Base-by-base conservation (phyloP, 805 yeast genomes). In the Huiozyma naganishii region DNA sequence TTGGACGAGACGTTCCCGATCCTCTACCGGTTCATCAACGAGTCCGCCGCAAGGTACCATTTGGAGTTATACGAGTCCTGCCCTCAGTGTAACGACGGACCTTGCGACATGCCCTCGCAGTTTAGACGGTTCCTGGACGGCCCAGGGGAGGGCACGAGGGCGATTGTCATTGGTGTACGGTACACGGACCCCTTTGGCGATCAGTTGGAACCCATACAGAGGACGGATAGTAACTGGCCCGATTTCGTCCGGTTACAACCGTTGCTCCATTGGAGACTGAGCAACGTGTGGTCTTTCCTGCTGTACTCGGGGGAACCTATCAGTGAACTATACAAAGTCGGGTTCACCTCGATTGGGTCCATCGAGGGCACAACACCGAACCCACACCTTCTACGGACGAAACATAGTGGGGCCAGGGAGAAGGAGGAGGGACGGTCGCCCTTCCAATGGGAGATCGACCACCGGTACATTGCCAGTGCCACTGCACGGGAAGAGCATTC, bases 221-320 rank as follows among this genome's bases (percentile, higher is more conserved):
- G 56, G 35, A 92, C 98, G 0, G 96, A 90, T 56, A 80, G 79
- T 46, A 79, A 87, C 45, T 92, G 97, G 97, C 98, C 98, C 5
- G 66, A 70, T 28, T 90, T 92, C 57, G 64, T 80, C 49, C 65
- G 98, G 41, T 68, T 89, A 5, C 95, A 89, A 55, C 97, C 98
- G 0, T 78, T 92, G 6, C 69, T 92, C 37, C 84, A 84, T 44
- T 92, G 97, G 97, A 75, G 74, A 36, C 83, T 85, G 52, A 72
- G 74, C 17, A 85, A 88, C 45, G 71, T 92, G 2, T 92, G 98
- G 98, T 76, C 77, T 50, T 89, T 90, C 56, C 62, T 90, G 41
- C 63, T 77, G 17, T 73, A 66, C 23, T 66, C 77, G 17, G 57
- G 71, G n/a, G 71, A 81, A 36, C 71, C 72, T 3, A 88, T 90